Evolutionary conservation across 805 yeast genomes (phyloP).

Genomic region (Candida pseudofarinosa): DNA sequence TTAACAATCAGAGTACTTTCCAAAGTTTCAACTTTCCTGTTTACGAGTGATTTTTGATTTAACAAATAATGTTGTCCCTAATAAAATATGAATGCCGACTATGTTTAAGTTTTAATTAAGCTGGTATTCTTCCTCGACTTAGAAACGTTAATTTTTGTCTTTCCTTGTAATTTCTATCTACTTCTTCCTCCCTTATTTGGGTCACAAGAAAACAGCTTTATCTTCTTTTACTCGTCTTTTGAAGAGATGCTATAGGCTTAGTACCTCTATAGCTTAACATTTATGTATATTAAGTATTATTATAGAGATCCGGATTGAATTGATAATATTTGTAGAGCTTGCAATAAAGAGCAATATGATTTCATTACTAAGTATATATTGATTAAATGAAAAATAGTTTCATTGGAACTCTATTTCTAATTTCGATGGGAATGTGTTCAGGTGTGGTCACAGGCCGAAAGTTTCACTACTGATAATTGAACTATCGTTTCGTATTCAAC

Average conservation of each 20-base stretch:
- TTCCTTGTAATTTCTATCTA: not conserved
- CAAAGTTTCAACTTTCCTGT: conserved; percentile 3
- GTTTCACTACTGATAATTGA: too few relatives aligned
- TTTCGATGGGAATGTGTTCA: too few relatives aligned
- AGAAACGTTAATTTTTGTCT: not conserved
- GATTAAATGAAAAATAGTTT: too few relatives aligned
- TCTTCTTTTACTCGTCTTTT: not conserved
- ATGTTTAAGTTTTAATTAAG: not conserved
- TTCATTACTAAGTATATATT: too few relatives aligned
- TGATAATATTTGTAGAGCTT: too few relatives aligned
- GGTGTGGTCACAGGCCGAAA: too few relatives aligned
- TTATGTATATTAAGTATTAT: not conserved
- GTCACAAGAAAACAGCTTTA: not conserved
- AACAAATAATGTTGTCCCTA: too few relatives aligned
- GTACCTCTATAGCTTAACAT: not conserved
- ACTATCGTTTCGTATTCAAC: too few relatives aligned
- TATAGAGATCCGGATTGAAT: not conserved
- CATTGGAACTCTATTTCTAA: too few relatives aligned
- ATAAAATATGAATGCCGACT: not conserved
- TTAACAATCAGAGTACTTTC: conserved; percentile 1
- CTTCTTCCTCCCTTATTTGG: not conserved
- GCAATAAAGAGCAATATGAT: too few relatives aligned
- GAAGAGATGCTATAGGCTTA: not conserved
- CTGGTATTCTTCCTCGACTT: not conserved
- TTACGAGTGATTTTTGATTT: conserved; percentile 2